phyloP scores from a whole-genome alignment of 2,329 filamentous ascomycete genomes.

The Colletotrichum sansevieriae region DNA sequence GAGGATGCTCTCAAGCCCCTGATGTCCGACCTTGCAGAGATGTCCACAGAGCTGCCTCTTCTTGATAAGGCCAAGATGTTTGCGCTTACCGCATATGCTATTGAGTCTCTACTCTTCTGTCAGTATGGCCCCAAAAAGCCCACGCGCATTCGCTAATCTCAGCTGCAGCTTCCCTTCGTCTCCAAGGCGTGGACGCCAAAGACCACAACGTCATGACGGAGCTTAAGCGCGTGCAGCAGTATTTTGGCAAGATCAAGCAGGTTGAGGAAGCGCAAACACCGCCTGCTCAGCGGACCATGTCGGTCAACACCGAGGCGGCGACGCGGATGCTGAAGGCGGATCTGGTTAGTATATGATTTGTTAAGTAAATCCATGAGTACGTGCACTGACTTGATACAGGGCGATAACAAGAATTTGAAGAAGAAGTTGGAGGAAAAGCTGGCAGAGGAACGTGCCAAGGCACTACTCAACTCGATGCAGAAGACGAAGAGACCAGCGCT shows the following conservation, averaged over 20 bases:
- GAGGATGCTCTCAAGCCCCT: slow-evolving; percentile 82
- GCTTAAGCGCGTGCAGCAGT: slow-evolving; percentile 87
- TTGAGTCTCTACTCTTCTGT: slow-evolving; percentile 93
- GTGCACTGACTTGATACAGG: slow-evolving; percentile 47
- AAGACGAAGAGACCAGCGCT: slow-evolving; percentile 57
- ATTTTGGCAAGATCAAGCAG: slow-evolving; percentile 91
- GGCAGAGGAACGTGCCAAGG: slow-evolving; percentile 67
- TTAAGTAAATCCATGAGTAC: too few species aligned
- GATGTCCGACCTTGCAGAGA: slow-evolving; percentile 73
- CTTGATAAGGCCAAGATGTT: slow-evolving; percentile 96
- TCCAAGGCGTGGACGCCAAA: slow-evolving; percentile 85
- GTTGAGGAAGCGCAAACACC: slow-evolving; percentile 69
- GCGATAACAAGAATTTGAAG: slow-evolving; percentile 65
- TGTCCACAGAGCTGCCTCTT: slow-evolving; percentile 85
- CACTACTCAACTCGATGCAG: slow-evolving; percentile 61
- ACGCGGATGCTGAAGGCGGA: slow-evolving; percentile 86
- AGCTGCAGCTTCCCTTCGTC: slow-evolving; percentile 75
- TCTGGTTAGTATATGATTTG: slow-evolving; percentile 65
- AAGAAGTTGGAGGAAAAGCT: slow-evolving; percentile 68
- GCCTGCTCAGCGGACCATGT: slow-evolving; percentile 64
- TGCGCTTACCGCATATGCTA: slow-evolving; percentile 86
- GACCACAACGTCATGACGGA: slow-evolving; percentile 88
- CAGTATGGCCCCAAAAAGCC: slow-evolving; percentile 47
- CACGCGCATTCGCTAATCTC: slow-evolving; percentile 13
- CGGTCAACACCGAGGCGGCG: slow-evolving; percentile 81